Base-by-base conservation (phyloP, 2,329 filamentous ascomycete species). In the Fusarium proliferatum region DNA sequence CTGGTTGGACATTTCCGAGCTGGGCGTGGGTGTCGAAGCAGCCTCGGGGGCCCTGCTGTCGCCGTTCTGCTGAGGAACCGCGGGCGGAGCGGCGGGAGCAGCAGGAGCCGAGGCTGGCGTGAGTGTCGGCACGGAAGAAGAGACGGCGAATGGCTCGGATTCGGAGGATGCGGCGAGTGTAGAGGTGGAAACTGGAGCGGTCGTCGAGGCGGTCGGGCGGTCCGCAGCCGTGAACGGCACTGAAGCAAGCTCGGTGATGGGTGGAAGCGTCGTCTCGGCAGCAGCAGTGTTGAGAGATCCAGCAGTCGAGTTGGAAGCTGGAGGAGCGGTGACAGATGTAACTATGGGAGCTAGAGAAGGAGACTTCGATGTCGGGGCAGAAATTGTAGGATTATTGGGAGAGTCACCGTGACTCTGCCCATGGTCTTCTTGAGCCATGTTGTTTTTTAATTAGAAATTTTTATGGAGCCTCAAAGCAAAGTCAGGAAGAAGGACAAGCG, bases 381-480 rank as follows among this genome's bases (percentile, higher is more conserved):
- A 72, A 63, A 71, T 73, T 71, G 73, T 45, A 76, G 64, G 73
- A 75, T 76, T 76, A 73, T 69, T 74, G 69, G 72, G 71, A 74
- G 77, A 79, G 77, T 76, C 74, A 71, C 76, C 67, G 73, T 76
- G 77, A 73, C 76, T 77, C 76, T 76, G 75, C 72, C 71, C 77
- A 72, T 74, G 76, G 72, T 79, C 79, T 74, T 77, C 79, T 76
- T 79, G 73, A 79, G 77, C 77, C 77, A 79, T 79, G 75, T 77
- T 79, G 77, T 74, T 79, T 68, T 80, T 80, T 80, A 79, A 81
- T 80, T 80, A 79, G 74, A 78, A 80, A 77, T 73, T 80, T 80
- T 82, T 81, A 81, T 82, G 80, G 80, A 81, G 80, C 80, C 77
- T 69, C 71, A 72, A 76, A 77, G 72, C 72, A 76, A 80, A 80